Evolutionary conservation across 441 rosid genomes (phyloP).

Genomic region (Syzygium malaccense): DNA sequence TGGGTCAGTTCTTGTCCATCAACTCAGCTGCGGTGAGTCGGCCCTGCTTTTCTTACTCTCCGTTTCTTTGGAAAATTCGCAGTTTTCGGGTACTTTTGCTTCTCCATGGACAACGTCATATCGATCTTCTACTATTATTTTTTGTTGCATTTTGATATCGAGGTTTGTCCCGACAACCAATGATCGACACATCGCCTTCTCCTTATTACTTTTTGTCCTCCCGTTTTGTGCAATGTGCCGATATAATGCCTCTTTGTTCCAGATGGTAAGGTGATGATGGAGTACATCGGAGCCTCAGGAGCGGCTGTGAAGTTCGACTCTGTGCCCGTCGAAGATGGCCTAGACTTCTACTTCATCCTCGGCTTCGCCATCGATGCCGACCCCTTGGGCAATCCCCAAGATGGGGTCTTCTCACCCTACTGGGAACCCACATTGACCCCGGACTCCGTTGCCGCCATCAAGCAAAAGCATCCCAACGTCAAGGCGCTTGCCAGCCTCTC

Average conservation of each 20-base stretch:
- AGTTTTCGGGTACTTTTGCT: neutral
- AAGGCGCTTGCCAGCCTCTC: slow-evolving; percentile 44
- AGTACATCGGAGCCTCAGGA: slow-evolving; percentile 53
- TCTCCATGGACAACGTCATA: neutral
- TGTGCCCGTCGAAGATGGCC: slow-evolving; percentile 24
- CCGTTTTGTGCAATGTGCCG: neutral
- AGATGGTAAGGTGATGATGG: slow-evolving; percentile 64
- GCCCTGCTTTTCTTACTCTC: neutral
- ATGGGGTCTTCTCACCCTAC: slow-evolving; percentile 36
- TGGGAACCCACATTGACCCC: slow-evolving; percentile 32
- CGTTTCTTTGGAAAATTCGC: neutral
- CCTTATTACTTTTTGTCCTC: neutral
- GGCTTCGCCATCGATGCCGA: slow-evolving; percentile 42
- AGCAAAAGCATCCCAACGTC: slow-evolving; percentile 26
- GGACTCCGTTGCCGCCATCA: slow-evolving; percentile 18
- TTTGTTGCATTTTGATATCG: neutral
- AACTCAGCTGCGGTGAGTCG: neutral
- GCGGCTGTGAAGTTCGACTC: slow-evolving; percentile 22
- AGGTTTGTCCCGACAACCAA: neutral
- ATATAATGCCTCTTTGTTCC: neutral
- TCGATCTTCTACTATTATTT: neutral
- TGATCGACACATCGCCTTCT: neutral
- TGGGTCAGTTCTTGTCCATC: neutral
- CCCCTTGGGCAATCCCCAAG: slow-evolving; percentile 26
- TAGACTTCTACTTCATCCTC: slow-evolving; percentile 40